Evolutionary conservation across 345 rosid genomes (phyloP).

Genomic region (Linum trigynum): DNA sequence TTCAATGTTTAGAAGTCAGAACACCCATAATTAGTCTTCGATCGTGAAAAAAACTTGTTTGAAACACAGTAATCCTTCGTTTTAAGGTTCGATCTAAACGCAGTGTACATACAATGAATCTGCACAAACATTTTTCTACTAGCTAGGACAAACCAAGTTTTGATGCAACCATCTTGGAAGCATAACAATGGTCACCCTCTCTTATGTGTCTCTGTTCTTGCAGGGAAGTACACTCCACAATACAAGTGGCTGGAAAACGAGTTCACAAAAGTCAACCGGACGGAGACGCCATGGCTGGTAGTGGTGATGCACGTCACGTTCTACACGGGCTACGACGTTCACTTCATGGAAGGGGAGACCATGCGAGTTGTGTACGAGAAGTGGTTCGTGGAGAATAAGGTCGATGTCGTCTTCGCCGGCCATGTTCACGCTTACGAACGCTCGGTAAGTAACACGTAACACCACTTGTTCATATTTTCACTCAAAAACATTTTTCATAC

Average conservation of each 20-base stretch:
- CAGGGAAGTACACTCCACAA: slow-evolving; percentile 64
- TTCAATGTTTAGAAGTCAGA: no score
- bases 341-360: slow-evolving; percentile 85
- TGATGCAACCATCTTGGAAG: no score
- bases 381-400: slow-evolving; percentile 69
- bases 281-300: slow-evolving; percentile 79
- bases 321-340: slow-evolving; percentile 51
- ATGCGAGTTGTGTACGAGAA: slow-evolving; percentile 75
- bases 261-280: slow-evolving; percentile 57
- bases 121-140: no score
- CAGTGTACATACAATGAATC: no score
- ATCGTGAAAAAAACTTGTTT: no score
- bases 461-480: no score
- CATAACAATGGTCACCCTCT: no score
- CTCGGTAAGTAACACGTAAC: slow-evolving; percentile 39
- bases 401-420: slow-evolving; percentile 66
- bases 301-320: slow-evolving; percentile 66
- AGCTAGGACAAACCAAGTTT: no score
- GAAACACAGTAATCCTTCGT: no score
- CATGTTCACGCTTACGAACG: slow-evolving; percentile 87
- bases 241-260: slow-evolving; percentile 66
- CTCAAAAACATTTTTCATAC: no score
- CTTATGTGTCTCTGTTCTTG: background rate
- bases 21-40: no score
- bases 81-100: no score